Evolutionary conservation across 2,329 filamentous ascomycete species (phyloP).

Genomic region (Aspergillus flavus): DNA sequence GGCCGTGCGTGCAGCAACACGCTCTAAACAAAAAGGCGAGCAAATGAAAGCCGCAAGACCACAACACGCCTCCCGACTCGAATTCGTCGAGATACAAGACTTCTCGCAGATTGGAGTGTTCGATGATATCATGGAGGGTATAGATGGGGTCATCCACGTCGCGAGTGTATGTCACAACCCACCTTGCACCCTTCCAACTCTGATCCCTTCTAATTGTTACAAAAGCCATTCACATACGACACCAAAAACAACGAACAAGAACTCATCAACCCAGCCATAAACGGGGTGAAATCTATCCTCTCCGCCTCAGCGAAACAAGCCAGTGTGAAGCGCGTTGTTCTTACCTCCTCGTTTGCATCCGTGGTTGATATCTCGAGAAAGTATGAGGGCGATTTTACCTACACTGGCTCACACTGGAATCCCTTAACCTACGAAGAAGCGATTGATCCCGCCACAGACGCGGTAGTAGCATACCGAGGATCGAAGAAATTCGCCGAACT

Average conservation of each 20-base stretch:
- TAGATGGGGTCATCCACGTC: constrained; percentile 50
- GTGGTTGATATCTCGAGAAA: constrained; percentile 25
- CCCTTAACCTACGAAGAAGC: constrained; percentile 34
- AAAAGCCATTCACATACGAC: constrained; percentile 48
- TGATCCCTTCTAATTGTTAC: no score
- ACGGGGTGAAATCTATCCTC: constrained; percentile 49
- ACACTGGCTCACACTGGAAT: constrained; percentile 34
- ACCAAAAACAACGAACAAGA: constrained; percentile 48
- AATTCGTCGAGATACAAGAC: constrained; percentile 49
- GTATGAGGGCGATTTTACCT: constrained; percentile 23
- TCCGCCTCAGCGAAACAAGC: constrained; percentile 28
- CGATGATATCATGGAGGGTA: constrained; percentile 41
- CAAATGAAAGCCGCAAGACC: constrained; percentile 43
- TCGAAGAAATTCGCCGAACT: constrained; percentile 37
- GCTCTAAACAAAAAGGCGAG: constrained; percentile 28
- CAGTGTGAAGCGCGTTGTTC: constrained; percentile 27
- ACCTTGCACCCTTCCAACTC: no score
- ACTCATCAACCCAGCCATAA: constrained; percentile 50
- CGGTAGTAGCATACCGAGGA: constrained; percentile 34
- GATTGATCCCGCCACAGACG: constrained; percentile 17
- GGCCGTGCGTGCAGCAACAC: constrained; percentile 26
- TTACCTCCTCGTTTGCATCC: constrained; percentile 36
- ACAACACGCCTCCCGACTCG: constrained; percentile 39
- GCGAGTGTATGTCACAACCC: constrained; percentile 44
- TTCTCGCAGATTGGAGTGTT: constrained; percentile 45